Evolutionary conservation across 2,329 filamentous ascomycete species (phyloP), one percentile per base, ranked within the genome.

Genomic region (Colletotrichum chlorophyti): DNA sequence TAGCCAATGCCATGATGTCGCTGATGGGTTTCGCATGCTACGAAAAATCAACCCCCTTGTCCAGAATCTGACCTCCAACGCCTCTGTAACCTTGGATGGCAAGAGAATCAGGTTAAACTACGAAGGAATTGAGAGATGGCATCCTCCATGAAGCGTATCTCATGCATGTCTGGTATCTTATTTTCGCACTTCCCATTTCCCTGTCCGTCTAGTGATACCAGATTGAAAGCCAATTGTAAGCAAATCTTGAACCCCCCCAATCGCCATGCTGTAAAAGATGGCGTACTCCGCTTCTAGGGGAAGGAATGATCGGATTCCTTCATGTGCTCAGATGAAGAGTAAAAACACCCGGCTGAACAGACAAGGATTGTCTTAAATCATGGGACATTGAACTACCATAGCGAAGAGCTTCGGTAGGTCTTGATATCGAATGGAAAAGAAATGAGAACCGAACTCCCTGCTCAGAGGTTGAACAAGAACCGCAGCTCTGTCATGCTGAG

Each of bases 401-500:
- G 24, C 47, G 23, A 42, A 14, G 3, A 41, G 19, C 24, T 5
- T 24, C 8, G 15, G 10, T 14, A n/a, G 12, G 11, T 38, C 12
- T 21, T 10, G 9, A 29, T 29, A 31, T 29, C 14, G 15, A 40
- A 12, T 26, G 41, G 17, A 15, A 23, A 10, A 31, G 32, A 12
- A 15, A 6, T 21, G 17, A n/a, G 34, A 2, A 11, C 11, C 11
- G 10, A 24, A 17, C 7, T n/a, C n/a, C 4, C 21, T 10, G 8
- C 19, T 51, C 19, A 55, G 34, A 63, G 48, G 49, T 71, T 72
- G 61, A 94, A 91, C 58, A 96, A 78, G 66, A 84, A 93, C 35
- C 81, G 84, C 41, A 96, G 79, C 65, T 96, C 90, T 29, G 78
- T 77, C 2, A 82, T 76, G 51, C 82, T 84, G 11, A 97, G 79